Evolutionary conservation across 139 green algal genomes (phyloP).

Genomic region (Coelastrella sp.): DNA sequence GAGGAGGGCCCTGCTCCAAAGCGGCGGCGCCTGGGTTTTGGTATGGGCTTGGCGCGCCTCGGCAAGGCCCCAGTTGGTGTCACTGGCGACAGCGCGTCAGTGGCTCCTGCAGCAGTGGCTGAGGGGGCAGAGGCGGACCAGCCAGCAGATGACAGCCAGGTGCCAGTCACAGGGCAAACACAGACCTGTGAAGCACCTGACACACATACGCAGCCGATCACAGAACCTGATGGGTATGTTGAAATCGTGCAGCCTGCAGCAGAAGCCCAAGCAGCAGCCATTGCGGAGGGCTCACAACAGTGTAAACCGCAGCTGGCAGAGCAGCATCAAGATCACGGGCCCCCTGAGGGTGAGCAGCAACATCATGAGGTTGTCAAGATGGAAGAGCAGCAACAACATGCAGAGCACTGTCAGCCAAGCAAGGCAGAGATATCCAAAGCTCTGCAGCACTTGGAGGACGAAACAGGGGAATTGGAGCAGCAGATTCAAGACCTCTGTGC

Average conservation of each 20-base stretch:
- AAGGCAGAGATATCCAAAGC: conserved; percentile 31
- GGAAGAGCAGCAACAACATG: conserved; percentile 16
- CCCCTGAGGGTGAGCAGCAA: neutral
- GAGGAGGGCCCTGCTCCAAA: conserved; percentile 16
- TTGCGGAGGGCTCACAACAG: neutral
- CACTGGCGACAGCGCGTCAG: neutral
- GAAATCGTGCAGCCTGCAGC: too few relatives aligned
- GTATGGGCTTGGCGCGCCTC: conserved; percentile 25
- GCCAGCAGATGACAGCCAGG: neutral
- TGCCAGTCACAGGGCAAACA: neutral
- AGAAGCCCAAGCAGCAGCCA: neutral
- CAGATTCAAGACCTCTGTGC: conserved; percentile 3
- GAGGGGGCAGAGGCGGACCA: neutral
- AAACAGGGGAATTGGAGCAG: neutral
- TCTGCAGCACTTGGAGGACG: conserved; percentile 26
- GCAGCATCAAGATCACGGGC: neutral
- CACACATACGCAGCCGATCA: too few relatives aligned
- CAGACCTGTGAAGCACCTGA: neutral
- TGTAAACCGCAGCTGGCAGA: neutral
- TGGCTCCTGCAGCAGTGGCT: neutral
- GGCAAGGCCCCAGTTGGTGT: neutral
- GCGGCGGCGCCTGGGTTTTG: conserved; percentile 32
- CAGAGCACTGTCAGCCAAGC: neutral
- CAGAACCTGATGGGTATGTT: neutral
- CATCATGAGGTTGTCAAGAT: neutral